Conservation (phyloP, 345 rosid genomes). For the Gossypium turneri region DNA sequence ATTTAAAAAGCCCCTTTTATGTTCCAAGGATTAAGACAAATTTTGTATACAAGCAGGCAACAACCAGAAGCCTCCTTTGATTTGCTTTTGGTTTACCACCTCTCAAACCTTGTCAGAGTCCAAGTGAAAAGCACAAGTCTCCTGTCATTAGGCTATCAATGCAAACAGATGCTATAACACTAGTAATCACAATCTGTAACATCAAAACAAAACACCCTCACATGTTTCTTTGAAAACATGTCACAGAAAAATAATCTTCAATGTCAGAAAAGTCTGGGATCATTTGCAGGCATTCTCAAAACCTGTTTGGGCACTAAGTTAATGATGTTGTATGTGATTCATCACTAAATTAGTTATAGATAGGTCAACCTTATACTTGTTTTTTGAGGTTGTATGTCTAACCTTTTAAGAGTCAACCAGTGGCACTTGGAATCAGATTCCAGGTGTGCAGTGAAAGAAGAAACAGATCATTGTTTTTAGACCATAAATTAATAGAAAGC, state of each 20-base stretch:
- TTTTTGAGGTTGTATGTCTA: too few relatives aligned
- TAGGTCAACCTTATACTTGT: not conserved
- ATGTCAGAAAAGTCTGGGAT: not conserved
- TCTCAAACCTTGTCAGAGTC: too few relatives aligned
- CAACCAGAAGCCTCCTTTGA: not conserved
- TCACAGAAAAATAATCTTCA: not conserved
- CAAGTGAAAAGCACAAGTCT: not conserved
- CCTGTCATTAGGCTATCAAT: conserved; percentile 1
- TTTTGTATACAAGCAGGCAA: not conserved
- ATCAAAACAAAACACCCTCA: not conserved
- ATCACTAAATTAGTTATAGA: not conserved
- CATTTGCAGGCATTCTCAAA: not conserved
- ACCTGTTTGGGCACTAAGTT: not conserved
- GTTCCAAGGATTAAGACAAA: not conserved
- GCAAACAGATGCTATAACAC: not conserved
- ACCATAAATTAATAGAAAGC: too few relatives aligned
- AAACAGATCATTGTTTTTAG: not conserved
- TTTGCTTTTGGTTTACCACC: too few relatives aligned
- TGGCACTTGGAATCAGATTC: conserved; percentile 1
- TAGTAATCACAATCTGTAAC: not conserved
- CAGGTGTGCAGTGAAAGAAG: too few relatives aligned
- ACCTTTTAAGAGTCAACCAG: not conserved
- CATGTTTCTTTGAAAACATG: conserved; percentile 1
- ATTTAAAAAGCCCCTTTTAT: too few relatives aligned
- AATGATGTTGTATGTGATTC: not conserved